Conservation (phyloP, 495 filamentous ascomycete species). For the Ramalina intermedia region DNA sequence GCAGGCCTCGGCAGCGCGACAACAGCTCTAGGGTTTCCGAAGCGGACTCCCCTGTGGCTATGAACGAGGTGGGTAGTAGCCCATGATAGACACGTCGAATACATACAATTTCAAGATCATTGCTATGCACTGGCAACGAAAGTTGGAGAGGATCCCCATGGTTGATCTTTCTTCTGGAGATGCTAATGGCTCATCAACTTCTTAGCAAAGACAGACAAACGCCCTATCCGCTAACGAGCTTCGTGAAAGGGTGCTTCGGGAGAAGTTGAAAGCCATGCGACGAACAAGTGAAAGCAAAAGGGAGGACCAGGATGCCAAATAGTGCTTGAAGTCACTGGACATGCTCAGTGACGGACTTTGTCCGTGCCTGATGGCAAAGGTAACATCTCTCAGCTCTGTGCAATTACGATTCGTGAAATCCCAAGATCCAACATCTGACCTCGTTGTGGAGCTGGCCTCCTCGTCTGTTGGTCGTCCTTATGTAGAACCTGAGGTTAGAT, state of each 20-base stretch:
- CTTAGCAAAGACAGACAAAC: constrained; percentile 8
- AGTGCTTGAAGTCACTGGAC: too few relatives aligned
- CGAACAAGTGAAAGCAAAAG: constrained; percentile 16
- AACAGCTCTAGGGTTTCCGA: constrained; percentile 6
- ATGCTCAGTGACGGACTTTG: too few relatives aligned
- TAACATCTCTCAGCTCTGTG: too few relatives aligned
- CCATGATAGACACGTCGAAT: constrained; percentile 9
- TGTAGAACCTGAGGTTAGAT: too few relatives aligned
- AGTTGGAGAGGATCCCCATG: not conserved
- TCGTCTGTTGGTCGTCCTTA: too few relatives aligned
- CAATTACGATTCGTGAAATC: too few relatives aligned
- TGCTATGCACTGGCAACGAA: not conserved
- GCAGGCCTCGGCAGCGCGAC: constrained; percentile 28
- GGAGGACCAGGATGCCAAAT: too few relatives aligned
- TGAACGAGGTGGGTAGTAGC: constrained; percentile 37
- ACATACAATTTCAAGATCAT: constrained; percentile 2
- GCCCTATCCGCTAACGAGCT: constrained; percentile 37
- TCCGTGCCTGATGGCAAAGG: too few relatives aligned
- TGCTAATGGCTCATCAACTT: too few relatives aligned
- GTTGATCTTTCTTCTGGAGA: not conserved
- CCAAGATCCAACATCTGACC: too few relatives aligned
- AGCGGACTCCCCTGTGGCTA: constrained; percentile 14
- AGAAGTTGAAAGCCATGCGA: constrained; percentile 44
- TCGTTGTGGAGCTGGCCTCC: too few relatives aligned
- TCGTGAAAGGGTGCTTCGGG: constrained; percentile 50